These are phyloP conservation scores for Rutidosis leptorrhynchoides DNA, from an alignment of 129 eudicot species.

Conservation along the genomic window DNA sequence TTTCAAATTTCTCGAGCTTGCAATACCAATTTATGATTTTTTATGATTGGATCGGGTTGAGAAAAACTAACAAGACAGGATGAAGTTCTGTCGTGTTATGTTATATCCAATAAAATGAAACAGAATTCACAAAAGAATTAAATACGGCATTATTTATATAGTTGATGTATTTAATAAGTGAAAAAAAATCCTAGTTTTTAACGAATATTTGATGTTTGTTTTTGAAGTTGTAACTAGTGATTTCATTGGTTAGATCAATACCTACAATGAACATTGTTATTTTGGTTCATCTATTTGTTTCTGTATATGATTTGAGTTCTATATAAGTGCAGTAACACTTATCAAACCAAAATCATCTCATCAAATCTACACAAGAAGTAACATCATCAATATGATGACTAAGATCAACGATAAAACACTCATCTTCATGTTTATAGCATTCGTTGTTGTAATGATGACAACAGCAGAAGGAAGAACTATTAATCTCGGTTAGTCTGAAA, in stretches of 20 bases:
- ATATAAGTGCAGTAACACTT: conserved; percentile 11
- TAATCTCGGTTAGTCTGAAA: conserved; percentile 7
- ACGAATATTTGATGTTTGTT: background rate
- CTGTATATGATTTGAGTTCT: background rate
- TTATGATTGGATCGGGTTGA: background rate
- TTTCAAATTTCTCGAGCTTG: conserved; percentile 62
- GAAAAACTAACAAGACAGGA: conserved; percentile 18
- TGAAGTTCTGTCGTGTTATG: background rate
- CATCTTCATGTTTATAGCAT: conserved; percentile 5
- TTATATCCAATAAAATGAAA: background rate
- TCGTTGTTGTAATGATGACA: conserved; percentile 6
- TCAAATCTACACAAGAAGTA: background rate
- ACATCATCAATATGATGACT: conserved; percentile 7
- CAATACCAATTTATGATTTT: conserved; percentile 42
- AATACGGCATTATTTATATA: background rate
- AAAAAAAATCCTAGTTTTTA: background rate
- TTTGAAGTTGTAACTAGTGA: background rate
- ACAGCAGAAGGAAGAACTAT: conserved; percentile 12
- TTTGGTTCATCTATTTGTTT: conserved; percentile 14
- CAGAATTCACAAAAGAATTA: conserved; percentile 13
- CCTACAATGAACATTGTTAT: background rate
- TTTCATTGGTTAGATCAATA: conserved; percentile 15
- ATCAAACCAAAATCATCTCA: background rate
- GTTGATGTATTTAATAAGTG: background rate
- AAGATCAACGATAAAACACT: conserved; percentile 15